Conservation (phyloP, 2,329 filamentous ascomycete species). For the Fusarium mexicanum region DNA sequence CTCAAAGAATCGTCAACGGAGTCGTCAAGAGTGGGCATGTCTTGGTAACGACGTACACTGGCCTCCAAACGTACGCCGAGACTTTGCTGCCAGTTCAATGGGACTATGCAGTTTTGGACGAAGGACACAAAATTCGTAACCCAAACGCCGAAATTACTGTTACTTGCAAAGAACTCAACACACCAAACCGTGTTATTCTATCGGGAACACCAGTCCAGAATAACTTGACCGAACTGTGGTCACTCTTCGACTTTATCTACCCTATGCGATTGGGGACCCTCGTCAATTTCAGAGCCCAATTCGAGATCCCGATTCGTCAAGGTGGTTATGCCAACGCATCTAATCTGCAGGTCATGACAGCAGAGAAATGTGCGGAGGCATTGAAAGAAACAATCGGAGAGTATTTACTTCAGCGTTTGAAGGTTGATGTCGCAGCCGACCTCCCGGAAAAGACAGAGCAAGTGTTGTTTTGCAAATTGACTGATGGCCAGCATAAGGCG, state of each 20-base stretch:
- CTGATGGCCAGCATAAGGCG: slow-evolving; percentile 75
- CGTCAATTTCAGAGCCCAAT: slow-evolving; percentile 88
- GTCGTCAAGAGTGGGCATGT: slow-evolving; percentile 89
- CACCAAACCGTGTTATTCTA: slow-evolving; percentile 88
- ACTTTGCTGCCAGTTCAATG: slow-evolving; percentile 85
- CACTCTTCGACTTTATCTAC: slow-evolving; percentile 96
- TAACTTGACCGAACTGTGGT: slow-evolving; percentile 94
- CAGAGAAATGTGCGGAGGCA: slow-evolving; percentile 91
- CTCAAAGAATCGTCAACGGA: slow-evolving; percentile 81
- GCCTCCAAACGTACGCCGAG: slow-evolving; percentile 90
- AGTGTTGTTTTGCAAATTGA: slow-evolving; percentile 94
- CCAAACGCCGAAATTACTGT: slow-evolving; percentile 95
- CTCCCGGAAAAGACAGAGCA: slow-evolving; percentile 96
- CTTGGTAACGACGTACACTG: slow-evolving; percentile 93
- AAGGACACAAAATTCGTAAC: slow-evolving; percentile 98
- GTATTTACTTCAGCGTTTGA: slow-evolving; percentile 91
- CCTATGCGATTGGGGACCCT: slow-evolving; percentile 94
- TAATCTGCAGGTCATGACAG: slow-evolving; percentile 93
- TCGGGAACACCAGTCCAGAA: slow-evolving; percentile 99
- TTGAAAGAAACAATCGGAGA: slow-evolving; percentile 93
- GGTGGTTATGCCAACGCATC: slow-evolving; percentile 96
- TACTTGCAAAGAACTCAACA: slow-evolving; percentile 92
- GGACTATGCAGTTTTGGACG: slow-evolving; percentile 94
- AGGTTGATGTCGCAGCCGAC: slow-evolving; percentile 92
- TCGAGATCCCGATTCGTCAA: slow-evolving; percentile 91